Conservation (phyloP, 2,329 filamentous ascomycete species). For the Aaosphaeria pasadenensis region DNA sequence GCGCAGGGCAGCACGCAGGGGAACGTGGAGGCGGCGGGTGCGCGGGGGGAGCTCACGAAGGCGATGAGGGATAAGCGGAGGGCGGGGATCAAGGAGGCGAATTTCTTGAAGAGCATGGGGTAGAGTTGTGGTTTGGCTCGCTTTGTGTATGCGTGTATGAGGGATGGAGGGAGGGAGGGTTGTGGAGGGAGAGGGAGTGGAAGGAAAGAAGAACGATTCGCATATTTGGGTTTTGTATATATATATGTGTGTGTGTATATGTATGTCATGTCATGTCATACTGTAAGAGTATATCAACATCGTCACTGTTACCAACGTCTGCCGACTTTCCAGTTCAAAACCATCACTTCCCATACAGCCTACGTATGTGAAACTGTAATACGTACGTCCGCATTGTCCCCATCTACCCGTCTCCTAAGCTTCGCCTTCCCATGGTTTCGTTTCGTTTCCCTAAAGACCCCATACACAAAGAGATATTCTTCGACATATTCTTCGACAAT, state of each 20-base stretch:
- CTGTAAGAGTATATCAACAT: too few species aligned
- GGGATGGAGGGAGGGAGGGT: background rate
- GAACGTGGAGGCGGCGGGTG: slow-evolving; percentile 44
- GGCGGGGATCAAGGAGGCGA: slow-evolving; percentile 76
- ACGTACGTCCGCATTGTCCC: too few species aligned
- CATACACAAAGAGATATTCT: too few species aligned
- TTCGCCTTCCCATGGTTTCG: too few species aligned
- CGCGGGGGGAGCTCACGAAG: slow-evolving; percentile 63
- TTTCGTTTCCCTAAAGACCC: too few species aligned
- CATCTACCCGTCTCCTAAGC: too few species aligned
- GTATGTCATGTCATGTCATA: background rate
- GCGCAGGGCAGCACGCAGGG: slow-evolving; percentile 42
- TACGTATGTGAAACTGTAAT: too few species aligned
- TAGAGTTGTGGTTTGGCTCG: slow-evolving; percentile 17
- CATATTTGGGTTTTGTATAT: background rate
- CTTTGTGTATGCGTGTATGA: background rate
- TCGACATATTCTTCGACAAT: too few species aligned
- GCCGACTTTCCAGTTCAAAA: too few species aligned
- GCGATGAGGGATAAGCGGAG: slow-evolving; percentile 73
- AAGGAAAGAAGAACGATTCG: background rate
- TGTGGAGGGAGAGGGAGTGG: background rate
- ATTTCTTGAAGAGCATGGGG: slow-evolving; percentile 78
- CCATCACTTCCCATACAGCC: too few species aligned
- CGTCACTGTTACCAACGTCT: too few species aligned
- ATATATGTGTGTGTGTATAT: background rate